phyloP scores from a whole-genome alignment of 257 asterid genomes.

The Plantago elongata region DNA sequence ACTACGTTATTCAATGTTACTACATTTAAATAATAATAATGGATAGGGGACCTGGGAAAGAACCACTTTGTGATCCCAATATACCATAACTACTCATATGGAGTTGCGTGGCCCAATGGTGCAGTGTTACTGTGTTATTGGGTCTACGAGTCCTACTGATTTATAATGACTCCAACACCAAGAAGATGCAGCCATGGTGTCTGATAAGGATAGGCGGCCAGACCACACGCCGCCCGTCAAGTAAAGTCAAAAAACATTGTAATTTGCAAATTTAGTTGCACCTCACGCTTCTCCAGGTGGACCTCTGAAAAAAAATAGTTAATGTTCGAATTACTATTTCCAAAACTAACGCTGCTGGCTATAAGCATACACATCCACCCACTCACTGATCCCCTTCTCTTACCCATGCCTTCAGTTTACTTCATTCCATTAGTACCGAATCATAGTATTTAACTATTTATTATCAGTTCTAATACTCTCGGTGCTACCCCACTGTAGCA shows the following conservation, averaged over 20 bases:
- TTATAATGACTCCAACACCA: conserved; percentile 22
- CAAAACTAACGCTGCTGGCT: conserved; percentile 13
- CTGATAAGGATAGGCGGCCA: conserved; percentile 38
- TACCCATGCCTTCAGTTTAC: not conserved
- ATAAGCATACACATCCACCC: not conserved
- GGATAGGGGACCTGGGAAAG: conserved; percentile 4
- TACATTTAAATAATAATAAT: not conserved
- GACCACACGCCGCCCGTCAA: conserved; percentile 42
- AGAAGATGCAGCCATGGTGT: conserved; percentile 34
- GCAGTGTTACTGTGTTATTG: conserved; percentile 15
- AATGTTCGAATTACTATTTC: conserved; percentile 17
- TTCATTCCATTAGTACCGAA: not conserved
- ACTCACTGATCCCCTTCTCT: not conserved
- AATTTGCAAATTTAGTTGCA: conserved; percentile 20
- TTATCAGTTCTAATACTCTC: too few relatives aligned
- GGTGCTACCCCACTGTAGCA: too few relatives aligned
- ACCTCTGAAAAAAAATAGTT: conserved; percentile 8
- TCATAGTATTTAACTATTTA: too few relatives aligned
- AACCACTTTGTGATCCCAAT: conserved; percentile 38
- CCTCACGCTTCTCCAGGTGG: conserved; percentile 56
- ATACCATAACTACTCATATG: conserved; percentile 13
- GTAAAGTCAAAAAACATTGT: conserved; percentile 23
- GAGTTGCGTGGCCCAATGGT: not conserved
- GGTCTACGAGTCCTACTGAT: conserved; percentile 12
- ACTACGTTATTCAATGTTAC: too few relatives aligned